Evolutionary conservation across 2,329 filamentous ascomycete species (phyloP).

Genomic region (Trichothecium sympodiale): DNA sequence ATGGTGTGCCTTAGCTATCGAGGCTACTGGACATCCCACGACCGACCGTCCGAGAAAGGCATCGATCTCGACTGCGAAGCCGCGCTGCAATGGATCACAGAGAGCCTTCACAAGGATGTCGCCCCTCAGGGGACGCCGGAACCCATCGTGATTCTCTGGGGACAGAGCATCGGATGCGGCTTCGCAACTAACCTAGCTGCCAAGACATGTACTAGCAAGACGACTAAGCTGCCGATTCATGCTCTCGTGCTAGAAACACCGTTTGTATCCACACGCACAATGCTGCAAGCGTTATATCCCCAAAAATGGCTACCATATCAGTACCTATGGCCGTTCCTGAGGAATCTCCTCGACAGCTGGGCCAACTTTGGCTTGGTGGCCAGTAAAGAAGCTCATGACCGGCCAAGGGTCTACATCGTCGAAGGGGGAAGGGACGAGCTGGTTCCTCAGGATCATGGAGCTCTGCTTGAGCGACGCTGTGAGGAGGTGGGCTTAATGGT

Average conservation of each 20-base stretch:
- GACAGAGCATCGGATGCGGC: conserved; percentile 65
- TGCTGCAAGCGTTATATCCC: conserved; percentile 64
- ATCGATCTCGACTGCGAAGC: conserved; percentile 59
- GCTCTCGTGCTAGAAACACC: conserved; percentile 64
- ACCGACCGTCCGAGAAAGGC: conserved; percentile 57
- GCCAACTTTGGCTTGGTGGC: conserved; percentile 35
- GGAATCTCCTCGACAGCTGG: conserved; percentile 49
- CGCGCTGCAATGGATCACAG: conserved; percentile 48
- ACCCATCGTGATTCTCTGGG: conserved; percentile 53
- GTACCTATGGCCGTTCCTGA: conserved; percentile 62
- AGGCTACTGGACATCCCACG: conserved; percentile 69
- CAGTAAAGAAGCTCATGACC: conserved; percentile 9
- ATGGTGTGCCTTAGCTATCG: conserved; percentile 52
- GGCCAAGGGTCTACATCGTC: conserved; percentile 35
- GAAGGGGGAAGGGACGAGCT: conserved; percentile 49
- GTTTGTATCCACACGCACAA: conserved; percentile 57
- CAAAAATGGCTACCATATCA: conserved; percentile 72
- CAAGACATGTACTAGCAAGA: conserved; percentile 5
- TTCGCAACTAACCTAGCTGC: conserved; percentile 53
- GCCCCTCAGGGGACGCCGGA: conserved; percentile 9
- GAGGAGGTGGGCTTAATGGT: conserved; percentile 33
- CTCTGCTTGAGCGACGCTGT: conserved; percentile 34
- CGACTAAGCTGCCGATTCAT: conserved; percentile 22
- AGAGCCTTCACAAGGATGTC: conserved; percentile 20
- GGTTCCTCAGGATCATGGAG: conserved; percentile 40